phyloP scores from a whole-genome alignment of 495 filamentous ascomycete species.

The Staphylotrichum longicolle region DNA sequence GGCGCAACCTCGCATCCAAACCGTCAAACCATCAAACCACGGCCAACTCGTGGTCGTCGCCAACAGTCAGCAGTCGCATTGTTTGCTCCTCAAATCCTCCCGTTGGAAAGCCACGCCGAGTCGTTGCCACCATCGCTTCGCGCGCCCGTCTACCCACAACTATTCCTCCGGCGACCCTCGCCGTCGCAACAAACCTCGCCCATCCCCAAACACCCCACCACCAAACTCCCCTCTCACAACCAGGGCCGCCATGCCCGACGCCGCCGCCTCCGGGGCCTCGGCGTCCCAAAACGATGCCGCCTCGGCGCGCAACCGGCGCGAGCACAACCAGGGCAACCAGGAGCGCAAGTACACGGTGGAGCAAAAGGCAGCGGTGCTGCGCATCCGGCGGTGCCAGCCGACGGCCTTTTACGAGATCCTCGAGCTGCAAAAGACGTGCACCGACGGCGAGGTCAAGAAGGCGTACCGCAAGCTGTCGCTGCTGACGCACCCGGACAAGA shows the following conservation, averaged over 20 bases:
- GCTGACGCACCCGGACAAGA: constrained; percentile 94
- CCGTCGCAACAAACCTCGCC: constrained; percentile 4
- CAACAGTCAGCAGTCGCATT: no score
- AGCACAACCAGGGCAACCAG: constrained; percentile 93
- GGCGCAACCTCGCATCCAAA: no score
- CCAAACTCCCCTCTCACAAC: neutral
- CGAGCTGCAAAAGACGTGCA: constrained; percentile 60
- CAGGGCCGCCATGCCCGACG: constrained; percentile 63
- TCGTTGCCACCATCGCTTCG: no score
- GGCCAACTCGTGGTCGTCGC: no score
- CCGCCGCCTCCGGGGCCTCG: constrained; percentile 72
- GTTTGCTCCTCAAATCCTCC: no score
- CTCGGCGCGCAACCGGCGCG: constrained; percentile 62
- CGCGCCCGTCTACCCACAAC: neutral
- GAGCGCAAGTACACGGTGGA: constrained; percentile 84
- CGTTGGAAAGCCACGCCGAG: no score
- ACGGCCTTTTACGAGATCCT: constrained; percentile 93
- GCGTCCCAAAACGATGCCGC: constrained; percentile 43
- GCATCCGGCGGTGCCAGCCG: constrained; percentile 76
- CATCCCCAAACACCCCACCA: neutral
- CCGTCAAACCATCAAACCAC: no score
- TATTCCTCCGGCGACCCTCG: neutral
- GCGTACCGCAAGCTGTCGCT: constrained; percentile 90
- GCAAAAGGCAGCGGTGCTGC: constrained; percentile 83
- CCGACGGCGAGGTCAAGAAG: constrained; percentile 83